Evolutionary conservation across 805 yeast genomes (phyloP).

Genomic region (Metschnikowia continentalis): DNA sequence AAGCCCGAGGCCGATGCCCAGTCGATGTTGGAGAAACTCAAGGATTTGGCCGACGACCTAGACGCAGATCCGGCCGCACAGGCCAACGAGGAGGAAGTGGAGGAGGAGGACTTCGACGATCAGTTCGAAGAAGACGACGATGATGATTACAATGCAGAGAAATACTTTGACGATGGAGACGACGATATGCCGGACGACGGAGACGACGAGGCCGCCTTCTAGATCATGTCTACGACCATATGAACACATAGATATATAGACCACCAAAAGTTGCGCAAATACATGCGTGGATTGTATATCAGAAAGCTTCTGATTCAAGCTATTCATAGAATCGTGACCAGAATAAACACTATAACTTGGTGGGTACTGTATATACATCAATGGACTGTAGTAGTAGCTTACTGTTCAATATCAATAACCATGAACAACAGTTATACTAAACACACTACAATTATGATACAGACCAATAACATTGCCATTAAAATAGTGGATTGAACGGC

Average conservation of each 20-base stretch:
- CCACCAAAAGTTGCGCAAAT: no score
- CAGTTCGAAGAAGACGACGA: constrained; percentile 72
- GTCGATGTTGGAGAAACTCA: constrained; percentile 38
- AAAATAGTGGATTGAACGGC: no score
- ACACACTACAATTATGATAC: no score
- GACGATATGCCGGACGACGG: constrained; percentile 59
- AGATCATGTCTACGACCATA: constrained; percentile 6
- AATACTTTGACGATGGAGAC: constrained; percentile 71
- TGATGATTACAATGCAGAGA: constrained; percentile 76
- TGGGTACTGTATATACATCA: no score
- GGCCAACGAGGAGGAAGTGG: constrained; percentile 35
- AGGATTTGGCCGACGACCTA: constrained; percentile 41
- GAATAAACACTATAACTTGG: no score
- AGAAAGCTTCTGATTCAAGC: no score
- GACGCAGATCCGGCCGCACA: constrained; percentile 40
- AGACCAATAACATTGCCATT: no score
- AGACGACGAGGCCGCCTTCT: constrained; percentile 72
- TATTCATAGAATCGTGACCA: no score
- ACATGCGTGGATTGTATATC: not conserved
- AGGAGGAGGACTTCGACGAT: constrained; percentile 57
- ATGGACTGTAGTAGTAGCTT: no score
- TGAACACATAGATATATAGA: no score
- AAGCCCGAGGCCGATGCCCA: constrained; percentile 26
- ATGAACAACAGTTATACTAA: no score
- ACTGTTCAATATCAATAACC: no score